These are phyloP conservation scores for Trypanosoma grayi DNA, from an alignment of 208 protist species.

Conservation along the genomic window DNA sequence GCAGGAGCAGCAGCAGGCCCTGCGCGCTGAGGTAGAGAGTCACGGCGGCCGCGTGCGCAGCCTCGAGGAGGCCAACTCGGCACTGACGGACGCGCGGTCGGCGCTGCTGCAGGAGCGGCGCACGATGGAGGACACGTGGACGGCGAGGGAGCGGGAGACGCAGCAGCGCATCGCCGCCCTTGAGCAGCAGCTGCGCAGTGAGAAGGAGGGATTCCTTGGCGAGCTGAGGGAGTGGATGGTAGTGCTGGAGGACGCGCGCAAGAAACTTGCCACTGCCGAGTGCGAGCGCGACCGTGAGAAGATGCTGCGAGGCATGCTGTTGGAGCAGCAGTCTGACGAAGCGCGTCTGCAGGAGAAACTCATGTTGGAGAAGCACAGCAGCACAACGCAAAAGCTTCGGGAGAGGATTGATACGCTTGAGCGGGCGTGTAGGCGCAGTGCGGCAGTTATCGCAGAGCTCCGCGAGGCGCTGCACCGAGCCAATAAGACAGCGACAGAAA, in stretches of 20 bases:
- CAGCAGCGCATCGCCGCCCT: constrained; percentile 3
- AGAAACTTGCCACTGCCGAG: constrained; percentile 21
- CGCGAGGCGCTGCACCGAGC: constrained; percentile 47
- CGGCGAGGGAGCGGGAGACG: not conserved
- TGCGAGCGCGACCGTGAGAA: constrained; percentile 25
- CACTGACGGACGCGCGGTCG: not conserved
- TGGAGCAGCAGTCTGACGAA: constrained; percentile 36
- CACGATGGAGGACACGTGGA: not conserved
- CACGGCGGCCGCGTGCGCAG: constrained; percentile 1
- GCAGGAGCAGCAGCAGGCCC: not conserved
- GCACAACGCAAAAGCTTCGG: constrained; percentile 10
- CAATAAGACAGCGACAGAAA: not conserved
- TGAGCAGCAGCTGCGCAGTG: constrained; percentile 6
- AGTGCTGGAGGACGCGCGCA: constrained; percentile 24
- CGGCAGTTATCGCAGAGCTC: constrained; percentile 56
- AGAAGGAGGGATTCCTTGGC: constrained; percentile 14
- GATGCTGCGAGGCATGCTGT: constrained; percentile 26
- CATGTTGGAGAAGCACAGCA: constrained; percentile 6
- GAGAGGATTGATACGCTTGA: constrained; percentile 48
- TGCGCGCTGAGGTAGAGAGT: not conserved
- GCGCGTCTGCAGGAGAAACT: constrained; percentile 24
- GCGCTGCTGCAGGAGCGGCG: not conserved
- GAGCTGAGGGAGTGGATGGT: constrained; percentile 33
- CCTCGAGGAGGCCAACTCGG: constrained; percentile 10
- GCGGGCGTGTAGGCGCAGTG: constrained; percentile 45